A percentile compares a stretch with the other conserved stretches of the same genome.
phyloP scores from a whole-genome alignment of 2,329 filamentous ascomycete genomes.

The Cladosporium colombiae region DNA sequence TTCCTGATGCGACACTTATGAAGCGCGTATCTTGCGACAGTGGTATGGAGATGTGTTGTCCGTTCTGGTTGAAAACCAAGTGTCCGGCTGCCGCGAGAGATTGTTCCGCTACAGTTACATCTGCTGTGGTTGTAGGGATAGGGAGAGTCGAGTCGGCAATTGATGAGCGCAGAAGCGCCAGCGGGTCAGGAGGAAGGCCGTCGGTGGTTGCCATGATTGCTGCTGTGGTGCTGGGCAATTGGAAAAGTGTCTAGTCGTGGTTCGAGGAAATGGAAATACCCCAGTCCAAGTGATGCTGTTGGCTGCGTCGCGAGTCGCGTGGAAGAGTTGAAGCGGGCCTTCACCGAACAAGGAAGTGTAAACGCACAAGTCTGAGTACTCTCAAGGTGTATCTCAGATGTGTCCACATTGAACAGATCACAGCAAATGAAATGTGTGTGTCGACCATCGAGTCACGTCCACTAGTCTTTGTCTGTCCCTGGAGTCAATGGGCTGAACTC shows the following conservation, averaged over 20 bases:
- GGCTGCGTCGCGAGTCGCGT: slow-evolving; percentile 2
- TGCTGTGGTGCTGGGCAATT: neutral
- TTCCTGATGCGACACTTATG: slow-evolving; percentile 60
- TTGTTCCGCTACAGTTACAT: slow-evolving; percentile 59
- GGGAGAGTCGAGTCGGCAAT: slow-evolving; percentile 72
- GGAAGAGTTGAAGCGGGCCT: neutral
- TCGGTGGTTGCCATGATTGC: slow-evolving; percentile 59
- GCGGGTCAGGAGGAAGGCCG: slow-evolving; percentile 57
- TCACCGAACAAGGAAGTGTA: neutral
- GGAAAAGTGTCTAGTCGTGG: neutral
- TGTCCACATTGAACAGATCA: neutral
- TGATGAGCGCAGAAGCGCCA: slow-evolving; percentile 79
- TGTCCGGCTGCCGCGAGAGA: slow-evolving; percentile 75
- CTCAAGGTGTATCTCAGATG: neutral
- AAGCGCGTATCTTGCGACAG: slow-evolving; percentile 75
- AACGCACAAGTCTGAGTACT: neutral
- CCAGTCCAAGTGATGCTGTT: neutral
- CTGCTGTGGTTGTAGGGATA: slow-evolving; percentile 69
- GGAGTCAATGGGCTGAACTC: neutral
- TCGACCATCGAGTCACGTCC: neutral
- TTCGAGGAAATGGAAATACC: neutral
- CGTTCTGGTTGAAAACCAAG: slow-evolving; percentile 44
- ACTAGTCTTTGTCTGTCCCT: neutral
- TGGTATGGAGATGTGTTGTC: slow-evolving; percentile 57
- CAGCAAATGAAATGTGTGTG: too few relatives aligned